Evolutionary conservation across 2,329 filamentous ascomycete genomes (phyloP), one percentile per base, ranked within the genome.

Genomic region (Sporothrix phasma): DNA sequence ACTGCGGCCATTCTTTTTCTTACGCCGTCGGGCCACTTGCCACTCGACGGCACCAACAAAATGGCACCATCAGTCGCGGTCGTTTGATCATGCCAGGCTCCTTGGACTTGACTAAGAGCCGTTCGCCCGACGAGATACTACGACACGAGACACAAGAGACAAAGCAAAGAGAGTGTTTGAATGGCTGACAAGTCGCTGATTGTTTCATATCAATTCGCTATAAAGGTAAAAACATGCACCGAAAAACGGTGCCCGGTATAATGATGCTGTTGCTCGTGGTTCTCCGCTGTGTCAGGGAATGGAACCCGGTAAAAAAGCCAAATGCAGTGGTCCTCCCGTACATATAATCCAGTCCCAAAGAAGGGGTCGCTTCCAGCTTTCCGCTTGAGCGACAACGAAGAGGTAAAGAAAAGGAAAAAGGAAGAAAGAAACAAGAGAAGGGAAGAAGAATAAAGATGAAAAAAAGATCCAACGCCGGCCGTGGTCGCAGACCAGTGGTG

Each of bases 201-300:
- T n/a, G n/a, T n/a, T n/a, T n/a, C 51, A 24, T 54, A 19, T 54
- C 51, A 54, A 37, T 54, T 54, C 51, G 51, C 31, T 54, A 31
- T 37, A 26, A 24, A 6, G 13, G 19, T 6, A 22, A 22, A 39
- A 22, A 17, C 39, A 51, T 51, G 47, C 31, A 54, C n/a, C 8
- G 2, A 37, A 37, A 37, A 15, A 37, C n/a, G 15, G 19, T 54
- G 51, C 51, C n/a, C 51, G 51, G 51, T 54, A 54, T 54, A 54
- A 54, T 54, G 51, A 54, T 54, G 51, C 51, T 37, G 51, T 39
- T 54, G 51, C 51, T 54, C 24, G n/a, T 31, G 47, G 51, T 31
- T 54, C 17, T n/a, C 11, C 7, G 3, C 3, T 51, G 5, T n/a
- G 3, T 22, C 17, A 15, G 10, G n/a, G 11, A n/a, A n/a, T n/a